These are phyloP conservation scores for Pachyrhizus erosus DNA, from an alignment of 306 rosid species.

Conservation along the genomic window DNA sequence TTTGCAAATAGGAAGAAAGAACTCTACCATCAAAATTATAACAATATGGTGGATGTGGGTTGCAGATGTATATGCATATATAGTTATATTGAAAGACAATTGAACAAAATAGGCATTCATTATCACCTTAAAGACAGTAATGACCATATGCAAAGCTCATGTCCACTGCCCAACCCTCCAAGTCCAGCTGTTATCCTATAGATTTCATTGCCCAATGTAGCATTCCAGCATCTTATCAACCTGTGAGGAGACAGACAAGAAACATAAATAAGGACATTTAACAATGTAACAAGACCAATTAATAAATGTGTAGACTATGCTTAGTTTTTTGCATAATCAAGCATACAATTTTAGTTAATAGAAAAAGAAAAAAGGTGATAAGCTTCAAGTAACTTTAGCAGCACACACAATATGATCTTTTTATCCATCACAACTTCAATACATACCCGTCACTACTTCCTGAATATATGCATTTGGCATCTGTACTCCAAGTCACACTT, in stretches of 20 bases:
- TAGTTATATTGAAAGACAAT: background rate
- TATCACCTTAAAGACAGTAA: constrained; percentile 81
- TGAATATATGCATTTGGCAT: constrained; percentile 72
- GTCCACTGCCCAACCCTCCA: constrained; percentile 78
- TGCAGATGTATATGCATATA: background rate
- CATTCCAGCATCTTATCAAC: constrained; percentile 87
- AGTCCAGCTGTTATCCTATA: constrained; percentile 89
- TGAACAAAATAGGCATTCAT: constrained; percentile 3
- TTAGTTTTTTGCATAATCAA: background rate
- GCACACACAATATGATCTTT: background rate
- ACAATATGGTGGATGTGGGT: background rate
- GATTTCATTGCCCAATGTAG: constrained; percentile 63
- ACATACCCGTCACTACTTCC: constrained; percentile 97
- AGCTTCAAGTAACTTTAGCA: background rate
- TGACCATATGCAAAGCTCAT: constrained; percentile 88
- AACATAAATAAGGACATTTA: background rate
- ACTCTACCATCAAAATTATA: constrained; percentile 28
- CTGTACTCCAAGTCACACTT: constrained; percentile 89
- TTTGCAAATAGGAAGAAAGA: constrained; percentile 17
- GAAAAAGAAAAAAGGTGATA: background rate
- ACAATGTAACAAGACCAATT: background rate
- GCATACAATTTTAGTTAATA: background rate
- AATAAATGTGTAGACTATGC: background rate
- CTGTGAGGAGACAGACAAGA: constrained; percentile 46
- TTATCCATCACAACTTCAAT: constrained; percentile 18